Conservation (phyloP, 371 early-diverging fungal genomes). For the Mortierella sp. region DNA sequence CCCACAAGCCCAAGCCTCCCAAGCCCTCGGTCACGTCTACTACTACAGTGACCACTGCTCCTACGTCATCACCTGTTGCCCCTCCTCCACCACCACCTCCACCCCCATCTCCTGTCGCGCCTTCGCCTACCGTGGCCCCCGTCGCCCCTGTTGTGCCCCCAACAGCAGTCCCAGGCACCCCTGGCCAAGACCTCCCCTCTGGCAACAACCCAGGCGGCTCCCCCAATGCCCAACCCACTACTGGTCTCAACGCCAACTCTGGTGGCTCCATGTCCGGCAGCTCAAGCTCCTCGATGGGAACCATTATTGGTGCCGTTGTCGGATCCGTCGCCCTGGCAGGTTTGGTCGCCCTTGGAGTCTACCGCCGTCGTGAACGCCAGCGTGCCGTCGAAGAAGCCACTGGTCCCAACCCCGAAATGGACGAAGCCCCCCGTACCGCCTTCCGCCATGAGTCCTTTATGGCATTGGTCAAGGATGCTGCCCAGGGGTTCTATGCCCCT, state of each 20-base stretch:
- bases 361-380: conserved; percentile 41
- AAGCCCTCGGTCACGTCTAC: background rate
- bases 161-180: background rate
- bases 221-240: conserved; percentile 1
- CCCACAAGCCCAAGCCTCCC: conserved; percentile 8
- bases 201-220: conserved; percentile 3
- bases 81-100: background rate
- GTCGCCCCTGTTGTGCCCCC: conserved; percentile 4
- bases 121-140: background rate
- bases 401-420: conserved; percentile 22
- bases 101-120: background rate
- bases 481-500: conserved; percentile 53
- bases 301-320: conserved; percentile 40
- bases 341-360: conserved; percentile 43
- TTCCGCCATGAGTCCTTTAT: conserved; percentile 59
- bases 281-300: conserved; percentile 19
- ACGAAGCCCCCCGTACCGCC: conserved; percentile 54
- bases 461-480: conserved; percentile 58
- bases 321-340: conserved; percentile 41
- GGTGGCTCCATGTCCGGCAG: conserved; percentile 29
- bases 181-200: background rate
- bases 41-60: background rate
- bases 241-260: background rate
- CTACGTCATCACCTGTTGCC: background rate
- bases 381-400: conserved; percentile 22